These are phyloP conservation scores for Citrus hindsii DNA, from an alignment of 345 rosid species.

Conservation along the genomic window DNA sequence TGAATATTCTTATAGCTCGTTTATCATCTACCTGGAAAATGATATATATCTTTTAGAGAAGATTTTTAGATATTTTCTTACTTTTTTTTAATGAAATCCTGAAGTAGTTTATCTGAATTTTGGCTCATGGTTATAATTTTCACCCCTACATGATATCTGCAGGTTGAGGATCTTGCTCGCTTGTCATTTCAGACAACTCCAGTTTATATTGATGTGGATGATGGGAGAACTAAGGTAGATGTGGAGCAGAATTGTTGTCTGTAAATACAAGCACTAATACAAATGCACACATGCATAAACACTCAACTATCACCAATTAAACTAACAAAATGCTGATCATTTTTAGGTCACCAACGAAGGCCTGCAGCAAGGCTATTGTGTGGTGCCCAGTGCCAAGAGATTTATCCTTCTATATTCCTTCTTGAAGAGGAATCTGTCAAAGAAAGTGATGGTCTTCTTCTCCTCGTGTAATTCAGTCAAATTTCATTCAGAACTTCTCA, in stretches of 20 bases:
- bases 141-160: background rate
- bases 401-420: conserved; percentile 85
- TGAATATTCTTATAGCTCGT: background rate
- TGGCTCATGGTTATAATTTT: background rate
- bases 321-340: conserved; percentile 9
- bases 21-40: background rate
- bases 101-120: background rate
- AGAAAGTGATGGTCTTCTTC: conserved; percentile 98
- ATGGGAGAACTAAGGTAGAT: conserved; percentile 84
- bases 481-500: conserved; percentile 82
- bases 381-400: conserved; percentile 76
- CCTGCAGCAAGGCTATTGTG: conserved; percentile 93
- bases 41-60: background rate
- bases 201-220: conserved; percentile 86
- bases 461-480: conserved; percentile 95
- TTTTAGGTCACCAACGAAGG: conserved; percentile 95
- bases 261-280: background rate
- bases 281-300: background rate
- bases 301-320: background rate
- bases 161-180: conserved; percentile 98
- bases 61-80: background rate
- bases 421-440: conserved; percentile 78
- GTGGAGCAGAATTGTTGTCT: conserved; percentile 1
- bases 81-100: background rate
- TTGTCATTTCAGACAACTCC: conserved; percentile 83